Conservation (phyloP, 805 yeast genomes). For the Ogataea neopini region DNA sequence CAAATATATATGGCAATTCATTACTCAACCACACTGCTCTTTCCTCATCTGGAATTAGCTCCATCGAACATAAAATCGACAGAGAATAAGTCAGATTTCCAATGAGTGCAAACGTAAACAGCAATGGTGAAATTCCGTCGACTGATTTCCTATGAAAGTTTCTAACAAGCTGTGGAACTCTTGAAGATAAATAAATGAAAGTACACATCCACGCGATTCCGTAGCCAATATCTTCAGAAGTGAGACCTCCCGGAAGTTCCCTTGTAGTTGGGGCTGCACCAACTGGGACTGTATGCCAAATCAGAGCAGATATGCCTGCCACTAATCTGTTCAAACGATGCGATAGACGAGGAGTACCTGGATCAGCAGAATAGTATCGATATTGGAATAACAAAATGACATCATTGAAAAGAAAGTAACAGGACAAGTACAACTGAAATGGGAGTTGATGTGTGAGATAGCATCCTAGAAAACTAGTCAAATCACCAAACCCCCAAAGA, state of each 20-base stretch:
- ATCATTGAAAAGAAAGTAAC: slow-evolving; percentile 76
- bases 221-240: slow-evolving; percentile 30
- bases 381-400: slow-evolving; percentile 66
- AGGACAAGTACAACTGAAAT: slow-evolving; percentile 74
- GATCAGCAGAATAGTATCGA: slow-evolving; percentile 54
- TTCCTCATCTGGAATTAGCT: slow-evolving; percentile 41
- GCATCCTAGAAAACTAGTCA: slow-evolving; percentile 59
- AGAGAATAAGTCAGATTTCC: slow-evolving; percentile 78
- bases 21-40: slow-evolving; percentile 53
- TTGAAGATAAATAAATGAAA: slow-evolving; percentile 67
- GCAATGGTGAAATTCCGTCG: slow-evolving; percentile 77
- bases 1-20: slow-evolving; percentile 81
- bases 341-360: background rate
- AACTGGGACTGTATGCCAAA: slow-evolving; percentile 1
- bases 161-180: slow-evolving; percentile 82
- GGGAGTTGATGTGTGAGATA: slow-evolving; percentile 72
- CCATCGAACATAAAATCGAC: slow-evolving; percentile 70
- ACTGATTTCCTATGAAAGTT: slow-evolving; percentile 80
- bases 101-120: slow-evolving; percentile 74
- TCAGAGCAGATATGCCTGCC: background rate
- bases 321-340: background rate
- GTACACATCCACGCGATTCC: slow-evolving; percentile 80
- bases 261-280: background rate
- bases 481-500: slow-evolving; percentile 38
- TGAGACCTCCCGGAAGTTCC: background rate